Percentiles rank a stretch among this genome's conserved stretches.
These are phyloP conservation scores for Boletus tomentosulus DNA, from an alignment of 768 basidiomycete species.

Conservation along the genomic window DNA sequence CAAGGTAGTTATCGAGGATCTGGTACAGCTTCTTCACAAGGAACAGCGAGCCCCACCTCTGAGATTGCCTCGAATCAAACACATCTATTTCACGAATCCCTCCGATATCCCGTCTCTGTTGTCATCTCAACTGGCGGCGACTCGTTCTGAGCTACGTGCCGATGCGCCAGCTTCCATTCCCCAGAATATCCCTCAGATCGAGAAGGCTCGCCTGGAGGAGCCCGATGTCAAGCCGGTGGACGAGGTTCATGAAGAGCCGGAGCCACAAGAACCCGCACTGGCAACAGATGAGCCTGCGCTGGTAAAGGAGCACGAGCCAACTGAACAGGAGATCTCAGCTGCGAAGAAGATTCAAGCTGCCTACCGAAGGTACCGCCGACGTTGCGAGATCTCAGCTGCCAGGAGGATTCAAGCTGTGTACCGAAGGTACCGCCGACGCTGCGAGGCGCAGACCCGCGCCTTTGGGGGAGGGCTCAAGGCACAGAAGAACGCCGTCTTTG, in stretches of 20 bases:
- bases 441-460: too few relatives aligned
- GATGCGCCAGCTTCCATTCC: slow-evolving; percentile 20
- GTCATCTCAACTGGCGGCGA: slow-evolving; percentile 9
- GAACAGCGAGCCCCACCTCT: not conserved
- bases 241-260: too few relatives aligned
- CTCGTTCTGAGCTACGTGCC: slow-evolving; percentile 12
- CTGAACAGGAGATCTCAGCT: slow-evolving; percentile 25
- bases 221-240: not conserved
- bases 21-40: slow-evolving; percentile 26
- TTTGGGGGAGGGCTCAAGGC: too few relatives aligned
- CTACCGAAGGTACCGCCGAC: too few relatives aligned
- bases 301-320: slow-evolving; percentile 16
- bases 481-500: slow-evolving; percentile 27
- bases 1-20: slow-evolving; percentile 11
- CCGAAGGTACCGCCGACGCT: too few relatives aligned
- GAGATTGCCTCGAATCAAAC: slow-evolving; percentile 20
- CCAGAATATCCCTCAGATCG: not conserved
- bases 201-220: not conserved
- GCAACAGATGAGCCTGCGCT: slow-evolving; percentile 12
- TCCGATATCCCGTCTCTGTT: slow-evolving; percentile 32
- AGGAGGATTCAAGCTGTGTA: too few relatives aligned
- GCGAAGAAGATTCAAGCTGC: too few relatives aligned
- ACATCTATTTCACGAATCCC: slow-evolving; percentile 27
- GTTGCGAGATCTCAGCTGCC: too few relatives aligned
- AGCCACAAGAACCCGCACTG: slow-evolving; percentile 3